A percentile compares a stretch with the other conserved stretches of the same genome.
These are phyloP conservation scores for Euphorbia corollata DNA, from an alignment of 441 rosid species.

Conservation along the genomic window DNA sequence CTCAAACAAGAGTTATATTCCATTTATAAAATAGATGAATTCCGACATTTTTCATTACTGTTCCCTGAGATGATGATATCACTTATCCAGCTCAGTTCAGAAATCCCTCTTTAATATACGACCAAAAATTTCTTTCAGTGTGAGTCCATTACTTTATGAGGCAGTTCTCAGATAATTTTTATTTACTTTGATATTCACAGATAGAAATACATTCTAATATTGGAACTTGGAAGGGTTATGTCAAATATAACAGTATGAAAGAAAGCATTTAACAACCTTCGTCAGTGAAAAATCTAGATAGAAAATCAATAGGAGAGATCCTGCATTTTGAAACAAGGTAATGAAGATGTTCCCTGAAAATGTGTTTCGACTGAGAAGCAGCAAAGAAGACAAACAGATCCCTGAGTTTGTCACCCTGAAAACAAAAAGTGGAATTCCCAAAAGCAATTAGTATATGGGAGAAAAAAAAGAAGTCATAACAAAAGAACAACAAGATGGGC, in stretches of 20 bases:
- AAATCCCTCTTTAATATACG: background rate
- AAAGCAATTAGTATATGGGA: background rate
- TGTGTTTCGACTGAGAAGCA: constrained; percentile 41
- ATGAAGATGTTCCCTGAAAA: constrained; percentile 63
- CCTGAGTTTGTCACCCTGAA: constrained; percentile 50
- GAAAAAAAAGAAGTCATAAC: background rate
- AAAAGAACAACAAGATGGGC: background rate
- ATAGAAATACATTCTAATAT: background rate
- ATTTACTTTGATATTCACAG: background rate
- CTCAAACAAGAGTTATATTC: background rate
- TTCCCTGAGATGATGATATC: constrained; percentile 1
- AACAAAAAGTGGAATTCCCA: constrained; percentile 7
- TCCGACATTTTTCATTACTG: background rate
- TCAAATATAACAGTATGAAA: background rate
- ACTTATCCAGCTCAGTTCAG: background rate
- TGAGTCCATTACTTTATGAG: background rate
- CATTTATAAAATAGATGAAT: background rate
- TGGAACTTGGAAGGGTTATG: background rate
- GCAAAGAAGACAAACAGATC: constrained; percentile 71
- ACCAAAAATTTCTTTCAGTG: background rate
- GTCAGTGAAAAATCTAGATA: constrained; percentile 51
- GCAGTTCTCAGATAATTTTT: background rate
- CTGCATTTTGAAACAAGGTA: constrained; percentile 57
- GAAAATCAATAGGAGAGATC: constrained; percentile 57
- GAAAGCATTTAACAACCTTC: constrained; percentile 47